Base-by-base conservation (phyloP, 345 rosid species). In the Populus tremula region DNA sequence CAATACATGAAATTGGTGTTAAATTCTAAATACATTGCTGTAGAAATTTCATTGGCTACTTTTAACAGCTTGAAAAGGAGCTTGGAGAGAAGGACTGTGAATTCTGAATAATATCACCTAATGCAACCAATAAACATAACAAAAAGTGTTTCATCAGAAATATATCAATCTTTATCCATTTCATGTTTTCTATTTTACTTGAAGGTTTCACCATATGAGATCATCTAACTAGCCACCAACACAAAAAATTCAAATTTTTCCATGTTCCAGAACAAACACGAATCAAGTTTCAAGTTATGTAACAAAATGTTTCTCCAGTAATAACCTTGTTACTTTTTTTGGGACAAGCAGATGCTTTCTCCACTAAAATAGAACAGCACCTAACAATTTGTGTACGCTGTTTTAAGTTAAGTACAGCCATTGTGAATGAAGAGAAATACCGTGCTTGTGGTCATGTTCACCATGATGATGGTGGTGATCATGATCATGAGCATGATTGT, bases 371-470 rank as follows among this genome's bases (percentile, higher is more conserved):
- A 53, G 20, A 53, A 53, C 59, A 20, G 59, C 59, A 18, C 11
- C n/a, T 53, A 53, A 18, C 59, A 53, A n/a, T 53, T 20, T 53
- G 59, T 18, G 59, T 21, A 53, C 20, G 59, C 59, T 53, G 59
- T n/a, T 53, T 53, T 20, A 20, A 53, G 59, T 20, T 53, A 70
- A 43, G 33, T 6, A 53, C 36, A 76, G 54, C 12, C 2, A 35
- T 23, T 33, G 14, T 35, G 65, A 31, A 56, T n/a, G 31, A 69
- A 62, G 27, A 31, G 54, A 73, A 53, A 78, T 89, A 96, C 99
- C 94, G 75, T 92, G 97, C 70, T 90, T 78, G 76, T 93, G 87
- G 64, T 85, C 87, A 27, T 93, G 92, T 65, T 87, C 89, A 14
- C 87, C 81, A 53, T 89, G 89, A 63, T 89, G 86, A 25, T 91